Conservation (phyloP, 345 rosid species). For the Lenwebbia sp. region DNA sequence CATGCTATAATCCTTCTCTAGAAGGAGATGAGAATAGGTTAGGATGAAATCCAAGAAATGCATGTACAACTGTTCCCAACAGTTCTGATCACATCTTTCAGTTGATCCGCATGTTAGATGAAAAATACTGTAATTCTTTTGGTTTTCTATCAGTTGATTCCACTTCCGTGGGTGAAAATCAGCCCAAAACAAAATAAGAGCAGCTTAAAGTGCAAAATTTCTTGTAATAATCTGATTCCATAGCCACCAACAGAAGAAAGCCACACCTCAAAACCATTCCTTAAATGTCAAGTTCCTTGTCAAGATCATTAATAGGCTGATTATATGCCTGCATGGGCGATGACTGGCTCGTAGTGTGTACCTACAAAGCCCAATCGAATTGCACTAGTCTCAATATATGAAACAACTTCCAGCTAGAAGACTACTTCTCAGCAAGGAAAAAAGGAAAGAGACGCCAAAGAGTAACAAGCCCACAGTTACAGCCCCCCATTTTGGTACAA, state of each 20-base stretch:
- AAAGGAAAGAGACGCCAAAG: background rate
- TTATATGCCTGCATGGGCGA: constrained; percentile 97
- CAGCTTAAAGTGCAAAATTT: background rate
- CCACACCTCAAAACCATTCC: constrained; percentile 65
- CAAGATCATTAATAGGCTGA: constrained; percentile 85
- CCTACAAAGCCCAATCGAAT: constrained; percentile 24
- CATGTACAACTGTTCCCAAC: background rate
- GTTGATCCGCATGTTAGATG: background rate
- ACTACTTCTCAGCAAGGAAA: background rate
- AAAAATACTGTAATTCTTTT: background rate
- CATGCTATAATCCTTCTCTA: background rate
- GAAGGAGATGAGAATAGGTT: background rate
- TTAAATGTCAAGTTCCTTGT: constrained; percentile 84
- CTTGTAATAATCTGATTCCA: rapidly evolving
- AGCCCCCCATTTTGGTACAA: background rate
- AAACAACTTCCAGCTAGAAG: background rate
- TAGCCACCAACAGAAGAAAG: background rate
- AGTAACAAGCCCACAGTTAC: background rate
- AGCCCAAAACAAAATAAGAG: background rate
- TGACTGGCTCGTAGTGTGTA: constrained; percentile 86
- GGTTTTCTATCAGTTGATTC: background rate
- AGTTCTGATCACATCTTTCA: background rate
- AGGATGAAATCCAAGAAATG: background rate
- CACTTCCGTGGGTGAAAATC: background rate
- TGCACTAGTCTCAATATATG: background rate